phyloP scores from a whole-genome alignment of 1,284 basidiomycete species.

The Trichosporon sp. region DNA sequence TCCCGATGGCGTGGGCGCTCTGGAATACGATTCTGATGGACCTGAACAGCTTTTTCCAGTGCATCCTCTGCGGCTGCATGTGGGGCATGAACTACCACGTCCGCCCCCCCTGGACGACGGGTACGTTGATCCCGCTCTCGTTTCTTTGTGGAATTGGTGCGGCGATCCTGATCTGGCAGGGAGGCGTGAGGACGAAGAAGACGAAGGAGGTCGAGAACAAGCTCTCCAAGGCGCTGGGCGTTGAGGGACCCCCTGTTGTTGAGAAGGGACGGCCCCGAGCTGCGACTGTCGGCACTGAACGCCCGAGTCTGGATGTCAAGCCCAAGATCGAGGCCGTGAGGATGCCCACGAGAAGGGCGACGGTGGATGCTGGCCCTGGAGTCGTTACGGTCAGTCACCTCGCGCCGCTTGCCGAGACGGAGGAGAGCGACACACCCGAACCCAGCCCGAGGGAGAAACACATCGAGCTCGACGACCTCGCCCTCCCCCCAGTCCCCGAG shows the following conservation, averaged over 20 bases:
- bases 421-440: neutral
- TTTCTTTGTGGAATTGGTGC: conserved; percentile 82
- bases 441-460: neutral
- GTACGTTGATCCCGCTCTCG: conserved; percentile 70
- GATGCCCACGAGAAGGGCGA: neutral
- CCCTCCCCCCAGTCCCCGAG: neutral
- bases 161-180: conserved; percentile 75
- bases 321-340: neutral
- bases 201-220: conserved; percentile 70
- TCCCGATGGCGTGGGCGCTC: conserved; percentile 68
- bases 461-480: neutral
- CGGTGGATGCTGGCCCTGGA: neutral
- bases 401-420: neutral
- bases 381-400: neutral
- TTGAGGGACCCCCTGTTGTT: conserved; percentile 27
- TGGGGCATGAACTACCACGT: conserved; percentile 67
- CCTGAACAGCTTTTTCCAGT: conserved; percentile 78
- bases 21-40: conserved; percentile 65
- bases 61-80: conserved; percentile 75
- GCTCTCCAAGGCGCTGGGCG: conserved; percentile 68
- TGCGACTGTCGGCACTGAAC: neutral
- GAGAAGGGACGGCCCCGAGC: conserved; percentile 14
- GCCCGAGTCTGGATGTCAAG: neutral
- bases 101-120: conserved; percentile 62
- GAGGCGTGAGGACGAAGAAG: conserved; percentile 74